Conservation (phyloP, 345 rosid species). For the Anacardium occidentale region DNA sequence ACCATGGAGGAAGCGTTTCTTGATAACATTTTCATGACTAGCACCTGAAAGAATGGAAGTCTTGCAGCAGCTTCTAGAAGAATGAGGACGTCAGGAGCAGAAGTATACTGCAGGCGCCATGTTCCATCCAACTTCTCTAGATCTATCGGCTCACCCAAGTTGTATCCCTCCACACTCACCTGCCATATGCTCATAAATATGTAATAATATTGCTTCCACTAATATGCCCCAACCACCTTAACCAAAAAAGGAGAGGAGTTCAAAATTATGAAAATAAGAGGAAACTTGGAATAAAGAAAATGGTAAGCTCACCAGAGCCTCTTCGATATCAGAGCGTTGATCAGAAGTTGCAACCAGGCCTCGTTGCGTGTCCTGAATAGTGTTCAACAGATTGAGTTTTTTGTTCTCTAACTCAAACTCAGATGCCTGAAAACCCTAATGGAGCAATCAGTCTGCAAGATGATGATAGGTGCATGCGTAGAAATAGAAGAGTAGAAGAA, state of each 20-base stretch:
- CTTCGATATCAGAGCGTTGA: slow-evolving; percentile 77
- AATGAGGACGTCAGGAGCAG: slow-evolving; percentile 85
- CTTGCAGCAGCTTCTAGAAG: slow-evolving; percentile 82
- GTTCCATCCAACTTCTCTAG: slow-evolving; percentile 75
- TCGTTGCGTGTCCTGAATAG: slow-evolving; percentile 70
- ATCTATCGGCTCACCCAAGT: slow-evolving; percentile 65
- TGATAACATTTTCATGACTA: background rate
- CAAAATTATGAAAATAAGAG: background rate
- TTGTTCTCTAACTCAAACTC: slow-evolving; percentile 61
- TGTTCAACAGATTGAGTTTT: slow-evolving; percentile 65
- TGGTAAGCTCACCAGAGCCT: slow-evolving; percentile 58
- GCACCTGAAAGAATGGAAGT: slow-evolving; percentile 81
- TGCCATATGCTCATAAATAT: slow-evolving; percentile 27
- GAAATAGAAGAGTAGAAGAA: slow-evolving; percentile 5
- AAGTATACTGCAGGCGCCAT: slow-evolving; percentile 92
- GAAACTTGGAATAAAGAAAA: background rate
- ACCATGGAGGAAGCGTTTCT: background rate
- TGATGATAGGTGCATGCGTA: background rate
- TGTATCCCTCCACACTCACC: slow-evolving; percentile 73
- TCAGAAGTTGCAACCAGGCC: slow-evolving; percentile 64
- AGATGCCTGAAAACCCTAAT: slow-evolving; percentile 41
- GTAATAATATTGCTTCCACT: slow-evolving; percentile 6
- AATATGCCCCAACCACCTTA: background rate
- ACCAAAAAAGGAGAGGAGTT: background rate
- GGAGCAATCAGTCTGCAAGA: slow-evolving; percentile 10